Base-by-base conservation (phyloP, 139 green algal species). In the Micractinium sp. region DNA sequence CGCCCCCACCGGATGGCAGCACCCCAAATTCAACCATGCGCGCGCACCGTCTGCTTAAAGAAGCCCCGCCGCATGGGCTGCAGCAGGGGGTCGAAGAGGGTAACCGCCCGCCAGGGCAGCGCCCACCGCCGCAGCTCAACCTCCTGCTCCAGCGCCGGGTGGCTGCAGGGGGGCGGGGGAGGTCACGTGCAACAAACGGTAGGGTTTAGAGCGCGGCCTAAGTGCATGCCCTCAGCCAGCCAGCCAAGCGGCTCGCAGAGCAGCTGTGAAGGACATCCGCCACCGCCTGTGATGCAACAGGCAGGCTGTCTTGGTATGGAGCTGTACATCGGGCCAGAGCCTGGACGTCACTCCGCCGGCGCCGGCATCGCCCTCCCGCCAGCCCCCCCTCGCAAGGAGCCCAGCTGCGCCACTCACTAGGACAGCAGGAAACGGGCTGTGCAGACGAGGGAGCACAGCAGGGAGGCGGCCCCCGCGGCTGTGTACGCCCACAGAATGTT, bases 11-110 rank as follows among this genome's bases (percentile, higher is more conserved):
- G n/a, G n/a, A n/a, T n/a, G n/a, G n/a, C n/a, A n/a, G n/a, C n/a
- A n/a, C n/a, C n/a, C n/a, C n/a, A n/a, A n/a, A n/a, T n/a, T n/a
- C n/a, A n/a, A n/a, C n/a, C n/a, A n/a, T n/a, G n/a, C n/a, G 47
- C 9, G 47, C 47, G 47, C 83, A 87, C 83, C 81, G 81, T 86
- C 81, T 86, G 81, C 25, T 60, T 35, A 47, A 89, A 89, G 69
- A 89, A 75, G 74, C 56, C 16, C 33, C 85, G 85, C 2, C 74
- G 74, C 73, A 89, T 7, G 22, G 85, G 85, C 77, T 86, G 77
- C 60, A 90, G 78, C 78, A 90, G 47, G 31, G 86, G 86, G 86
- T 90, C 86, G 22, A 80, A 79, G 14, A 86, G n/a, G 7, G 78
- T 90, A 27, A 90, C 38, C 1, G 78, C 39, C 18, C n/a, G 18